phyloP scores from a whole-genome alignment of 768 basidiomycete species.

The Calocybe gangraenosa region DNA sequence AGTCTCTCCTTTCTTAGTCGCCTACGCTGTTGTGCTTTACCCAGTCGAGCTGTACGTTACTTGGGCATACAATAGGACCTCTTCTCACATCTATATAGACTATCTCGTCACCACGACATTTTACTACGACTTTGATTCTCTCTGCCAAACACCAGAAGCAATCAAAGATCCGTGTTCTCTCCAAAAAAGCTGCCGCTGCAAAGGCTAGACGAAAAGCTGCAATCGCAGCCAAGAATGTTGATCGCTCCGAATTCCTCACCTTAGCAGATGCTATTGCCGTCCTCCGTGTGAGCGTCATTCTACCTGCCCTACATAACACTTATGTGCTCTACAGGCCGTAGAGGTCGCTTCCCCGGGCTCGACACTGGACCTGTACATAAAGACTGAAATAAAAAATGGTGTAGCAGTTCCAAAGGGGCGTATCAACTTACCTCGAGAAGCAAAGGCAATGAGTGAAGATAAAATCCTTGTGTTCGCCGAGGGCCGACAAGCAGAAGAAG shows the following conservation, averaged over 20 bases:
- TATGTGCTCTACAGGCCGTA: slow-evolving; percentile 64
- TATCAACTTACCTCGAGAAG: slow-evolving; percentile 78
- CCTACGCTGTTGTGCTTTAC: slow-evolving; percentile 21
- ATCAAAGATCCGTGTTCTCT: slow-evolving; percentile 50
- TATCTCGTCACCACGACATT: slow-evolving; percentile 32
- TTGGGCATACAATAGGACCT: neutral
- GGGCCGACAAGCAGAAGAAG: slow-evolving; percentile 76
- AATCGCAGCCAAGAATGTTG: slow-evolving; percentile 48
- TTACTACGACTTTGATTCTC: slow-evolving; percentile 46
- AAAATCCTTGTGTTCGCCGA: slow-evolving; percentile 93
- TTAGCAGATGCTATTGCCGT: slow-evolving; percentile 64
- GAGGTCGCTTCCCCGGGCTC: slow-evolving; percentile 75
- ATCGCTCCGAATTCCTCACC: slow-evolving; percentile 62
- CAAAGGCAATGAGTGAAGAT: slow-evolving; percentile 65
- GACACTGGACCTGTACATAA: slow-evolving; percentile 77
- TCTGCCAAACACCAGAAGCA: slow-evolving; percentile 47
- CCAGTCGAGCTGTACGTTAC: slow-evolving; percentile 11
- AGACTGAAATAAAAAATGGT: slow-evolving; percentile 75
- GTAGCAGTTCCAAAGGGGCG: slow-evolving; percentile 87
- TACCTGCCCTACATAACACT: neutral
- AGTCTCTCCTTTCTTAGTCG: slow-evolving; percentile 23
- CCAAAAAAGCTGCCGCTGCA: slow-evolving; percentile 69
- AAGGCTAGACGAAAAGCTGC: slow-evolving; percentile 57
- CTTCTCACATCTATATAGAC: slow-evolving; percentile 9
- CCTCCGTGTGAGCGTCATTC: slow-evolving; percentile 51